Evolutionary conservation across 2,329 filamentous ascomycete species (phyloP), one percentile per base, ranked within the genome.

Genomic region (Aspergillus sp.): DNA sequence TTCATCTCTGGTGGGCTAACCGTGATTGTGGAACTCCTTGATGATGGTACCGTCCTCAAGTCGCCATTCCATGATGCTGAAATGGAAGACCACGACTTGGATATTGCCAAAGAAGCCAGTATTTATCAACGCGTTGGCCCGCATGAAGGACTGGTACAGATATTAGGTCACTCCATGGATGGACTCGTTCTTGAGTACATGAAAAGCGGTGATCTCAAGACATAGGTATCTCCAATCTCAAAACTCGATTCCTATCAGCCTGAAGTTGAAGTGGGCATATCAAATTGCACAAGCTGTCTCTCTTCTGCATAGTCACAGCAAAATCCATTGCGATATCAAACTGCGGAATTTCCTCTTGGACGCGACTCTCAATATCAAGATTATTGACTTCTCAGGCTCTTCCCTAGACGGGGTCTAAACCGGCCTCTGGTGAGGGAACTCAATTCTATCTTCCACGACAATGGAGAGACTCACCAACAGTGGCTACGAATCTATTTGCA

Each of bases 291-390:
- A 72, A 58, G 71, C 64, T 9, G 50, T 76, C 23, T 56, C 57
- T 42, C 59, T 70, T 41, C 51, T 76, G 25, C 74, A 76, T 63
- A 62, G 56, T 10, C 63, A 64, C 52, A 57, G 61, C n/a, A 64
- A 75, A 13, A 66, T 76, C 54, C 73, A 76, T 55, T 72, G 66
- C 58, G 71, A 76, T 55, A 59, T 76, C 25, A 66, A 69, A 55
- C 71, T 72, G 3, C 67, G 65, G 45, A 74, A 76, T 54, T 69
- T 75, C 48, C 60, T 75, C 0, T 55, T 76, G 16, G 69, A 74
- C 54, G 55, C 59, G 19, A 43, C 60, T 47, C 61, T 75, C 17
- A 54, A 69, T 53, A 61, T 75, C 50, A 63, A 64, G 49, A 71
- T 76, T 49, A 67, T 66, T 56, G 47, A 56, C 38, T 58, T 59